These are phyloP conservation scores for barley (Hordeum vulgare) DNA, from an alignment of 176 grass and related monocot genomes.

Conservation along the genomic window MorexV3_pseudomolecules_assembly NC_058518.1:476819485-476819984, in stretches of 20 bases:
- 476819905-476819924: background rate
- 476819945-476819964: background rate
- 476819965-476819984: background rate
- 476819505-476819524: background rate
- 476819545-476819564: slow-evolving; percentile 1
- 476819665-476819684: background rate
- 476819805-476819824: background rate
- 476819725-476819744: background rate
- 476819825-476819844: background rate
- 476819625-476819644: slow-evolving; percentile 1
- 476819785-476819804: background rate
- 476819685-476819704: background rate
- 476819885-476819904: background rate
- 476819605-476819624: background rate
- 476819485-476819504: background rate
- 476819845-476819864: background rate
- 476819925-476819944: background rate
- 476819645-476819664: background rate
- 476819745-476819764: background rate
- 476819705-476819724: background rate
- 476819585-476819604: background rate
- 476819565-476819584: background rate
- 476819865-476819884: background rate
- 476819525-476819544: background rate
- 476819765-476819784: background rate